Conservation (phyloP, 2,329 filamentous ascomycete species). For the Clonostachys rhizophaga region DNA sequence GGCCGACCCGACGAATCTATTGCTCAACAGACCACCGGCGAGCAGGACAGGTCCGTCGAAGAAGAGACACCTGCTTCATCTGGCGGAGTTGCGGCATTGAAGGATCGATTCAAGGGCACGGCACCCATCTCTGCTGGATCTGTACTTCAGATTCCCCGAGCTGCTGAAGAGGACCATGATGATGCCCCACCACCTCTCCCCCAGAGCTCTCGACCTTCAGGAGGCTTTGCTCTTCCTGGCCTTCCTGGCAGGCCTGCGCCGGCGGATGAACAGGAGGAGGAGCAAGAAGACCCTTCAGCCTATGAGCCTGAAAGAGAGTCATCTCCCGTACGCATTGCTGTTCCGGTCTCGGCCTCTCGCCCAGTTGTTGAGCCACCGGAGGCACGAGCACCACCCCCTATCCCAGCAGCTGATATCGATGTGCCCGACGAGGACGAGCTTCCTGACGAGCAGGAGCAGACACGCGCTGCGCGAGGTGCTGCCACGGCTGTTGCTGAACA, state of each 20-base stretch:
- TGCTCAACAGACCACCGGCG: slow-evolving; percentile 59
- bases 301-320: slow-evolving; percentile 43
- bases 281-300: slow-evolving; percentile 46
- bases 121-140: slow-evolving; percentile 58
- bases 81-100: slow-evolving; percentile 68
- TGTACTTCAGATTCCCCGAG: slow-evolving; percentile 26
- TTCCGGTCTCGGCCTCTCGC: slow-evolving; percentile 63
- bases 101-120: slow-evolving; percentile 79
- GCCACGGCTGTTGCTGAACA: slow-evolving; percentile 49
- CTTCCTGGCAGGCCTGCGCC: slow-evolving; percentile 59
- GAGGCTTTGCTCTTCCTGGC: slow-evolving; percentile 75
- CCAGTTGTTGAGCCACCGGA: slow-evolving; percentile 40
- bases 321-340: slow-evolving; percentile 81
- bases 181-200: slow-evolving; percentile 45
- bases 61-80: slow-evolving; percentile 50
- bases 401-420: slow-evolving; percentile 62
- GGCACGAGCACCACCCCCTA: slow-evolving; percentile 47
- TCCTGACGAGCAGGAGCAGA: slow-evolving; percentile 57
- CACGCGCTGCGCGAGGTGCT: slow-evolving; percentile 55
- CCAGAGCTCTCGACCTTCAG: slow-evolving; percentile 63
- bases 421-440: slow-evolving; percentile 62
- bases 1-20: slow-evolving; percentile 52
- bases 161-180: slow-evolving; percentile 22
- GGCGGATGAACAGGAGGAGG: slow-evolving; percentile 50
- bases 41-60: slow-evolving; percentile 34